Percentiles rank a stretch among this genome's conserved stretches.
These are phyloP conservation scores for Termitomyces sp. DNA, from an alignment of 768 basidiomycete species.

Conservation along the genomic window DNA sequence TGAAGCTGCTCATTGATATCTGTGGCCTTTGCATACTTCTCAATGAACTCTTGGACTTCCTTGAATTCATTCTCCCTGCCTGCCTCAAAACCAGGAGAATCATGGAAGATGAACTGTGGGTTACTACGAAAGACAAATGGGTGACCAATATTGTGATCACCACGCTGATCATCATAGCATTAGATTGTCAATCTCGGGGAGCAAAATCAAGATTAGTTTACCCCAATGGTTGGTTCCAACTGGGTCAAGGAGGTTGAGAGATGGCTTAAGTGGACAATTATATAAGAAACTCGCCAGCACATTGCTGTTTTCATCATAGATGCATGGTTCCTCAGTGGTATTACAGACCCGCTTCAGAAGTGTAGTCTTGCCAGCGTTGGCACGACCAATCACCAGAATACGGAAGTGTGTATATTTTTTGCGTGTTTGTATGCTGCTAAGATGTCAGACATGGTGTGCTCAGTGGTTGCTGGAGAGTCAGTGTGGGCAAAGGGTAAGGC, in stretches of 20 bases:
- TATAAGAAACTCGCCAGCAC: not conserved
- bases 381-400: conserved; percentile 11
- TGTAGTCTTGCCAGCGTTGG: conserved; percentile 10
- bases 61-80: not conserved
- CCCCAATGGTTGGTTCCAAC: not conserved
- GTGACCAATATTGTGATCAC: not conserved
- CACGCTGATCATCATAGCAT: not conserved
- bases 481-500: not conserved
- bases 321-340: not conserved
- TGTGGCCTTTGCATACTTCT: not conserved
- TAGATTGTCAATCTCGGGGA: not conserved
- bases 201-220: not conserved
- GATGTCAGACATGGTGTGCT: not conserved
- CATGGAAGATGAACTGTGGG: conserved; percentile 1
- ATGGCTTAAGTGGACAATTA: too few species aligned
- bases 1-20: not conserved
- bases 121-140: not conserved
- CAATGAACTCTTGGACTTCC: not conserved
- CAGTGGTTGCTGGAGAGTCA: not conserved
- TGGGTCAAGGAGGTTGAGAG: not conserved
- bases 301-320: not conserved
- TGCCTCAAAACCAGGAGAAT: not conserved
- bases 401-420: conserved; percentile 7
- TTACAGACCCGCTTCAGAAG: not conserved
- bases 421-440: not conserved